Base-by-base conservation (phyloP, 805 yeast genomes). In the Wickerhamomyces mucosus region DNA sequence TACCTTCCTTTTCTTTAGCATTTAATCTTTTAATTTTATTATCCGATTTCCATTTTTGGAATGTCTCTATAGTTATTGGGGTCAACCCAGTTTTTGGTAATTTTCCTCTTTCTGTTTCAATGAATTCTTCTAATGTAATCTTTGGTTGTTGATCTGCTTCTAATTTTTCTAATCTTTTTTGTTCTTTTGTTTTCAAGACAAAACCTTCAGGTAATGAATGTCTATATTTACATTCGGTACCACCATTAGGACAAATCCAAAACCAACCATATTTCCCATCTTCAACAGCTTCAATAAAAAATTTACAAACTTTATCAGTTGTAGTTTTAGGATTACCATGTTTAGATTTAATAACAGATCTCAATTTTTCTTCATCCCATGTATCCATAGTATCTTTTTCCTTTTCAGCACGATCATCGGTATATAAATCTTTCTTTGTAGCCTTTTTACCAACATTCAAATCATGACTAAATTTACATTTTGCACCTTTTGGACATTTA, bases 211-310 rank as follows among this genome's bases (percentile, higher is more conserved):
- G 99, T 51, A 92, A 67, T 7, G 96, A 81, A 59, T 92, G 99
- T 58, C 74, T 78, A 64, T 92, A 92, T 65, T 79, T 89, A 72
- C 99, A 92, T 38, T 74, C 79, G 39, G 80, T 75, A 43, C 95
- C 96, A 25, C 89, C 88, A 46, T 84, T 84, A 18, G 98, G 98
- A 65, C 98, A 92, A 15, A 71, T 68, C 98, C 98, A 92, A 60
- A 92, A 88, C 98, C 98, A 92, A 51, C 98, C 98, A 55, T 92
- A 92, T 54, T 89, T 89, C 36, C 89, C 92, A 51, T 86, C 85
- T 54, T 92, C 99, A 36, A 92, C 96, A 0, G 98, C 97, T 38
- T 86, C 95, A 43, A 92, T 83, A 62, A 92, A 94, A 58, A 58
- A 75, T 56, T 88, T 92, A 71, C 99, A 92, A 29, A 92, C 83